Base-by-base conservation (phyloP, 768 basidiomycete species). In the Suillus clintonianus region DNA sequence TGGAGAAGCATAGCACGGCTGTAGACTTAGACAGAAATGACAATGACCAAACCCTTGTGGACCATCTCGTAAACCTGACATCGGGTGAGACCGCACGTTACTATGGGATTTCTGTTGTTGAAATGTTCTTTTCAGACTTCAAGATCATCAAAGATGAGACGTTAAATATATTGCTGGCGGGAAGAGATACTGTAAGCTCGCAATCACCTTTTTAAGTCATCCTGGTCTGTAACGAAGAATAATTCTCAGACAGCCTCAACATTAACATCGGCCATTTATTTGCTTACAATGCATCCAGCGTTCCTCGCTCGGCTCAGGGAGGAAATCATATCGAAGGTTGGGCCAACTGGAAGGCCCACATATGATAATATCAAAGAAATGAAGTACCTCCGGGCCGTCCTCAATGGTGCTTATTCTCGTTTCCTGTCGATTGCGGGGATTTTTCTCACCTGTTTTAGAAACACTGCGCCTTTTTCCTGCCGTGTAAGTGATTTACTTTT, bases 201-300 rank as follows among this genome's bases (percentile, higher is more conserved):
- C 22, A 4, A 8, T 43, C 34, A 4, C 41, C 30, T 34, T 47
- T 47, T 4, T 51, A 17, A 24, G 22, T 45, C 17, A 30, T n/a
- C 5, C 15, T n/a, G 15, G 42, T 37, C 36, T 19, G 24, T 22
- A 34, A 30, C 27, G n/a, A 42, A 57, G 61, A 48, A 67, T 53
- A 6, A n/a, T 55, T 36, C 8, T 10, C 34, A 82, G 83, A 83
- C 81, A 24, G 80, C 82, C 9, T 76, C 76, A 34, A 77, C 77
- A 1, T 69, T 86, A 54, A 84, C 79, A 3, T 83, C 78, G 60
- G 74, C 75, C 3, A 67, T 81, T 2, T 86, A 86, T 70, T 72
- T 81, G 65, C 77, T 86, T 42, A 73, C 82, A 24, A 74, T 78
- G 69, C 76, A 85, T 66, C 83, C 83, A 4, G 64, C 76, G 0